Evolutionary conservation across 176 grass and related monocot genomes (phyloP).

Genomic region (Aegilops speltoides): DNA sequence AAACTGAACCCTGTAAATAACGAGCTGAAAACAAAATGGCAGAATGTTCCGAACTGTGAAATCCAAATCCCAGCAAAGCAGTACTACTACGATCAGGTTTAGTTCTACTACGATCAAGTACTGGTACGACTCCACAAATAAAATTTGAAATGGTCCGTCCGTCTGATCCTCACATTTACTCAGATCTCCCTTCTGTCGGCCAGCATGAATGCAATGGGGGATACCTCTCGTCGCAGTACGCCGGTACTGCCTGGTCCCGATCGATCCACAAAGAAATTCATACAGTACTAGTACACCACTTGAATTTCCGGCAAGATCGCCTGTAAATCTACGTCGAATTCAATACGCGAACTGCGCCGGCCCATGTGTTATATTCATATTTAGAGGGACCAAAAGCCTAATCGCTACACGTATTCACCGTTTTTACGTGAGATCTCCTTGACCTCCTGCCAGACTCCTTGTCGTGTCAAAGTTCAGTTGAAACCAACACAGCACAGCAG

Average conservation of each 20-base stretch:
- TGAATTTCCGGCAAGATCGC: slow-evolving; percentile 11
- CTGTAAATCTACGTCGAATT: slow-evolving; percentile 35
- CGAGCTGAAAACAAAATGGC: neutral
- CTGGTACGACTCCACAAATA: neutral
- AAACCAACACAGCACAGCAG: neutral
- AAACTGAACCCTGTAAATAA: neutral
- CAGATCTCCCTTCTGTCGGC: slow-evolving; percentile 4
- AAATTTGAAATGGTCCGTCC: slow-evolving; percentile 15
- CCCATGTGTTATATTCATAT: slow-evolving; percentile 16
- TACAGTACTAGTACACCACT: neutral
- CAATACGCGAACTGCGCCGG: slow-evolving; percentile 19
- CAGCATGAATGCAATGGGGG: slow-evolving; percentile 27
- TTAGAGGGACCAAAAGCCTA: slow-evolving; percentile 10
- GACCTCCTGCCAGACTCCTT: neutral
- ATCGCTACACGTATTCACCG: neutral
- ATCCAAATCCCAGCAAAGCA: neutral
- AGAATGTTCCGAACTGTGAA: neutral
- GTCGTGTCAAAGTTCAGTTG: slow-evolving; percentile 3
- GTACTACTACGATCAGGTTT: neutral
- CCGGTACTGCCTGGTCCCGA: slow-evolving; percentile 25
- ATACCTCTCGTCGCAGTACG: neutral
- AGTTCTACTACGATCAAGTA: neutral
- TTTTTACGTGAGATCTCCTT: neutral
- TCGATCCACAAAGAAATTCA: neutral
- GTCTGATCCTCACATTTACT: slow-evolving; percentile 1